These are phyloP conservation scores for Musa troglodytarum DNA, from an alignment of 176 grass and related monocot genomes.

Conservation along the genomic window DNA sequence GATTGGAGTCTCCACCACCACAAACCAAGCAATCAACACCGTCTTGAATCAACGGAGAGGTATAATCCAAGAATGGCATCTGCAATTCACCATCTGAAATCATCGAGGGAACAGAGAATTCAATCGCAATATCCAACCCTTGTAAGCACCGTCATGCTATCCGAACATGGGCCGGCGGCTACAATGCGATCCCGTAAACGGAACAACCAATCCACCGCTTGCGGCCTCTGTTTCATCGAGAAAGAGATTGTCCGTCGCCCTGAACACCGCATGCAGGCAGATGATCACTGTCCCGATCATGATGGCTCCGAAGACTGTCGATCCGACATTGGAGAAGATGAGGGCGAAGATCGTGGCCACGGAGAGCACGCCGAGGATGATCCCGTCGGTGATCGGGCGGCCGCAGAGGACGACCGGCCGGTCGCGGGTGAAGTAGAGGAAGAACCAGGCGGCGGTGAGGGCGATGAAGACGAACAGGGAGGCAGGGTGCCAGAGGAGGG, in stretches of 20 bases:
- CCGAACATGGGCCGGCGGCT: too few species aligned
- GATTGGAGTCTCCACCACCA: too few species aligned
- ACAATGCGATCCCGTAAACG: neutral
- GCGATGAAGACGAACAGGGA: slow-evolving; percentile 69
- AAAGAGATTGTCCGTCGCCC: slow-evolving; percentile 40
- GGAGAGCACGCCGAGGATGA: slow-evolving; percentile 49
- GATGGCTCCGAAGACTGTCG: slow-evolving; percentile 70
- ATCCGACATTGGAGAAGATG: slow-evolving; percentile 53
- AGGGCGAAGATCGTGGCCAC: slow-evolving; percentile 50
- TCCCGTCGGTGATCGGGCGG: slow-evolving; percentile 53
- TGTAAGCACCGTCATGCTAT: neutral
- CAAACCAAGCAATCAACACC: too few species aligned
- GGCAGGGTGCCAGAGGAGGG: slow-evolving; percentile 55
- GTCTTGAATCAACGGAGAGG: too few species aligned
- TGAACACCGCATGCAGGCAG: slow-evolving; percentile 48
- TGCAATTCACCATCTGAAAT: too few species aligned
- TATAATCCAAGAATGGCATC: too few species aligned
- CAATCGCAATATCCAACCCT: too few species aligned
- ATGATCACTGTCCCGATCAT: slow-evolving; percentile 36
- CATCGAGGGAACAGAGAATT: too few species aligned
- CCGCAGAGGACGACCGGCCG: slow-evolving; percentile 35
- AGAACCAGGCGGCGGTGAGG: slow-evolving; percentile 58
- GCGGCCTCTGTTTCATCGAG: slow-evolving; percentile 58
- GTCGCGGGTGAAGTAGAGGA: slow-evolving; percentile 54
- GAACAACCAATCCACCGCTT: slow-evolving; percentile 30